phyloP scores from a whole-genome alignment of 768 basidiomycete species.

The Boletus patriciae region DNA sequence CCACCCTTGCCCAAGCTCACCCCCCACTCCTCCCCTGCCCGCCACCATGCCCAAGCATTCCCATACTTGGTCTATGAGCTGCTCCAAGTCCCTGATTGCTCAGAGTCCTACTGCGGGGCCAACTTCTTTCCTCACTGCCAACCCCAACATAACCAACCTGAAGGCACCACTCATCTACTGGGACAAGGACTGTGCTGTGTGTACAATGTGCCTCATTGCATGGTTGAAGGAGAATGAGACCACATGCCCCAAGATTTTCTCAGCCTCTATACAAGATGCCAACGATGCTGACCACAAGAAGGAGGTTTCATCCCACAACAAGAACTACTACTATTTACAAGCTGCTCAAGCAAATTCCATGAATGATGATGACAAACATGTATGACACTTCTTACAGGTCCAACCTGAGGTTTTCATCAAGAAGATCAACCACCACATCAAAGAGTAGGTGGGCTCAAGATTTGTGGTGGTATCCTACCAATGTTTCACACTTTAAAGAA shows the following conservation, averaged over 20 bases:
- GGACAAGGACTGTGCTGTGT: background rate
- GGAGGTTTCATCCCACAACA: background rate
- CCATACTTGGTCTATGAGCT: background rate
- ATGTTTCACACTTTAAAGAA: too few species aligned
- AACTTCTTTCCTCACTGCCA: background rate
- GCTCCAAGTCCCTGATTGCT: background rate
- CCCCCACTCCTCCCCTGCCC: background rate
- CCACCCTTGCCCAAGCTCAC: background rate
- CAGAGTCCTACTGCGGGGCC: background rate
- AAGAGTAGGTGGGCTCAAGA: too few species aligned
- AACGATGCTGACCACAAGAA: background rate
- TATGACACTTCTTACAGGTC: background rate
- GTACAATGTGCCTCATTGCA: background rate
- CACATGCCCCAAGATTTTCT: background rate
- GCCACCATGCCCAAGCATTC: background rate
- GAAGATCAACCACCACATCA: too few species aligned
- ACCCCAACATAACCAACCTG: background rate
- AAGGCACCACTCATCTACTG: background rate
- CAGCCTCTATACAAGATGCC: background rate
- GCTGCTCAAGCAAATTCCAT: background rate
- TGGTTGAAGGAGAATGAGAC: background rate
- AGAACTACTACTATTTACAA: background rate
- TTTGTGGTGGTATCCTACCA: too few species aligned
- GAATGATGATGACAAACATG: background rate
- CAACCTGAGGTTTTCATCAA: background rate